phyloP scores from a whole-genome alignment of 352 stramenopile species.

The Peronosclerospora sorghi region DNA sequence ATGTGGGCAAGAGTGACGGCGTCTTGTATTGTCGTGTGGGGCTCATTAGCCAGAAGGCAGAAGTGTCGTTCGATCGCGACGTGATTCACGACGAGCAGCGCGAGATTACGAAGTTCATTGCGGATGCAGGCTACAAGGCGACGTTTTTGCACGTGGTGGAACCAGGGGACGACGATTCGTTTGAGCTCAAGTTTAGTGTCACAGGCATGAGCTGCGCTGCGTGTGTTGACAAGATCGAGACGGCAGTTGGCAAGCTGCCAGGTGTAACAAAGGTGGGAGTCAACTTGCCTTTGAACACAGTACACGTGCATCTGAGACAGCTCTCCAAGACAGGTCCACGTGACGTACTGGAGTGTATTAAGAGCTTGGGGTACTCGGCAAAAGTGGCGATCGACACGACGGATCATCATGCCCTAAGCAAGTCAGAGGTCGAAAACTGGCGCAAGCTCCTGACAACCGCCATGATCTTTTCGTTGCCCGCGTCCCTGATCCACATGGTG shows the following conservation, averaged over 20 bases:
- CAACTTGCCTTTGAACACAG: slow-evolving; percentile 52
- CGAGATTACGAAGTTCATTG: slow-evolving; percentile 45
- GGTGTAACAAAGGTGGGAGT: slow-evolving; percentile 69
- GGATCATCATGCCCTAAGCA: slow-evolving; percentile 54
- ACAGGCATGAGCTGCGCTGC: slow-evolving; percentile 51
- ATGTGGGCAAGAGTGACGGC: slow-evolving; percentile 42
- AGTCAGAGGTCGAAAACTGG: slow-evolving; percentile 72
- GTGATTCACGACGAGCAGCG: slow-evolving; percentile 44
- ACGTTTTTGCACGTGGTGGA: slow-evolving; percentile 73
- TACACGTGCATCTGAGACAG: slow-evolving; percentile 71
- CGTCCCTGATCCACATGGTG: slow-evolving; percentile 83
- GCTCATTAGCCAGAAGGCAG: slow-evolving; percentile 79
- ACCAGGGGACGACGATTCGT: slow-evolving; percentile 58
- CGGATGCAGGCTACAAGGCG: slow-evolving; percentile 66
- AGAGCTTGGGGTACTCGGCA: slow-evolving; percentile 41
- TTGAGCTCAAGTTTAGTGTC: slow-evolving; percentile 73
- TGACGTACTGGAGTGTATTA: slow-evolving; percentile 63
- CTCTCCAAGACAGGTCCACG: slow-evolving; percentile 61
- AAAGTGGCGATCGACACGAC: slow-evolving; percentile 42
- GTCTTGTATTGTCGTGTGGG: slow-evolving; percentile 73
- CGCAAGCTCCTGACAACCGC: slow-evolving; percentile 52
- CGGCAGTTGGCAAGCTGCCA: slow-evolving; percentile 40
- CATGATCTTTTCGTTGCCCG: slow-evolving; percentile 76
- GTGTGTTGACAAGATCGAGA: slow-evolving; percentile 61
- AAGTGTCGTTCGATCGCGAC: slow-evolving; percentile 73